Conservation (phyloP, 495 filamentous ascomycete genomes). For the Penicillium coprophilum region DNA sequence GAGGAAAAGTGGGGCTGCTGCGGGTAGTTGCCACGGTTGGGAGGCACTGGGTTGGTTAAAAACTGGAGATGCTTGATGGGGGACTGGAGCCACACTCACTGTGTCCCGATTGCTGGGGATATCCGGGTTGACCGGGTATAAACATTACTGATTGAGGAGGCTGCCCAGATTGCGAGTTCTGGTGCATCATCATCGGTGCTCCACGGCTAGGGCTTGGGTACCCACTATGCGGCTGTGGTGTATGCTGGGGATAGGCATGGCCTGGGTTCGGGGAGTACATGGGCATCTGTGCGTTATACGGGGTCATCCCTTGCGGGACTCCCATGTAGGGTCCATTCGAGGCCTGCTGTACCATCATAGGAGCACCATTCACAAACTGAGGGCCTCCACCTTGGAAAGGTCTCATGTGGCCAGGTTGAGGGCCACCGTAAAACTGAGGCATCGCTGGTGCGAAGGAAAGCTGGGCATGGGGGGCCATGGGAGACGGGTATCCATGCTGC, state of each 20-base stretch:
- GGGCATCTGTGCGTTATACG: conserved; percentile 65
- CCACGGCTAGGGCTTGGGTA: conserved; percentile 80
- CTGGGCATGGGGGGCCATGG: conserved; percentile 66
- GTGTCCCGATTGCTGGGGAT: conserved; percentile 62
- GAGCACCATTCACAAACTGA: conserved; percentile 69
- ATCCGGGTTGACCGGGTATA: conserved; percentile 70
- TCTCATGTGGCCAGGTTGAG: conserved; percentile 27
- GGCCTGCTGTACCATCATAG: conserved; percentile 80
- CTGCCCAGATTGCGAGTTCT: conserved; percentile 74
- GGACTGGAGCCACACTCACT: conserved; percentile 52
- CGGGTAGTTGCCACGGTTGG: conserved; percentile 57
- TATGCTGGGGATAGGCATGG: conserved; percentile 64
- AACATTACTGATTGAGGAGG: conserved; percentile 57
- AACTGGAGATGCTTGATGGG: not conserved
- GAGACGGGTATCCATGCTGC: conserved; percentile 67
- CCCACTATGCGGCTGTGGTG: conserved; percentile 66
- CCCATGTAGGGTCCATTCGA: conserved; percentile 57
- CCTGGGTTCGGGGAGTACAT: conserved; percentile 70
- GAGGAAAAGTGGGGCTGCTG: conserved; percentile 61
- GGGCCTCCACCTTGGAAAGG: conserved; percentile 56
- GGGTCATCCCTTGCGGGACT: conserved; percentile 55
- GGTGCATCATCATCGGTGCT: conserved; percentile 82
- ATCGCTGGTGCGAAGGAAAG: conserved; percentile 71
- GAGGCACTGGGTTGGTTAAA: conserved; percentile 52
- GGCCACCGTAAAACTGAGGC: conserved; percentile 63